These are phyloP conservation scores for Quercus alba DNA, from an alignment of 306 rosid genomes.

Conservation along the genomic window DNA sequence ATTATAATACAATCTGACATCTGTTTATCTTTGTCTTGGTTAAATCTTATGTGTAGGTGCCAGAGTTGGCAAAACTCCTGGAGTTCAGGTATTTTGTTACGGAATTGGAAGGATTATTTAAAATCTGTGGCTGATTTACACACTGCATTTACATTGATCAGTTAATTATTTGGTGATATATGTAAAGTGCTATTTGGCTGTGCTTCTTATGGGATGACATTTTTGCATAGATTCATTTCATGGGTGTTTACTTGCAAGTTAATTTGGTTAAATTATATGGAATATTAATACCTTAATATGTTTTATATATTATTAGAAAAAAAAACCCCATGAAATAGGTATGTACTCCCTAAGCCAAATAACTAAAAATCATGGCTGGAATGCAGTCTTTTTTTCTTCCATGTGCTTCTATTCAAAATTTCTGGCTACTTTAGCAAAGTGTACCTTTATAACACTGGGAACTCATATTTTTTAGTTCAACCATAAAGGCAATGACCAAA, in stretches of 20 bases:
- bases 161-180: neutral
- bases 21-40: conserved; percentile 8
- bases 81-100: conserved; percentile 56
- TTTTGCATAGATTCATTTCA: neutral
- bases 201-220: conserved; percentile 6
- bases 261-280: neutral
- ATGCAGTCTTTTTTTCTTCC: neutral
- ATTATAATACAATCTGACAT: neutral
- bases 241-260: neutral
- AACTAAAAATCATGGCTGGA: neutral
- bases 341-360: neutral
- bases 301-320: too few species aligned
- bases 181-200: neutral
- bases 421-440: neutral
- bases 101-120: conserved; percentile 4
- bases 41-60: conserved; percentile 54
- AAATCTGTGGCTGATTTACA: neutral
- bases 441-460: neutral
- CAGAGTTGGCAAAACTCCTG: conserved; percentile 33
- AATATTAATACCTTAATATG: neutral
- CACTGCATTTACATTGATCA: neutral
- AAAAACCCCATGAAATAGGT: neutral
- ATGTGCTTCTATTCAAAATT: neutral
- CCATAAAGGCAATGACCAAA: neutral
- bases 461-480: neutral